Evolutionary conservation across 2,329 filamentous ascomycete genomes (phyloP).

Genomic region (Fusarium gaditjirri): DNA sequence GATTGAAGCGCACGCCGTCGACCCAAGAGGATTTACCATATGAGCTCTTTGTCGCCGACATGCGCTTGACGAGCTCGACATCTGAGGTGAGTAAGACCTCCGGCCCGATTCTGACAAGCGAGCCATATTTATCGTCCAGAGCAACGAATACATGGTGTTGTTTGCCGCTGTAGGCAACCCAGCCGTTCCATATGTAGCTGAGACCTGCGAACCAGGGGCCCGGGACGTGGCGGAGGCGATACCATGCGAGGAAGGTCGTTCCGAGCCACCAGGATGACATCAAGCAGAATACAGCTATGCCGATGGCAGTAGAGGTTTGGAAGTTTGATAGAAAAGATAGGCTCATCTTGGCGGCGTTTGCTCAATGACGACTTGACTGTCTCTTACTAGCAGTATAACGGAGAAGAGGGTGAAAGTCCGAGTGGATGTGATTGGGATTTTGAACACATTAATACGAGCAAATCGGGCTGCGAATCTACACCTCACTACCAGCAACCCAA

Average conservation of each 20-base stretch:
- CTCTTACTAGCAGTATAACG: too few species aligned
- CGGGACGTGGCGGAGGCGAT: neutral
- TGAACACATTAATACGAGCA: accelerated
- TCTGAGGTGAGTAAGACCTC: neutral
- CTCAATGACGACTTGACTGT: neutral
- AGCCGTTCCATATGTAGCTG: slow-evolving; percentile 4
- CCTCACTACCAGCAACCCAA: accelerated
- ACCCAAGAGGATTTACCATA: neutral
- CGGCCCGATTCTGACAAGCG: neutral
- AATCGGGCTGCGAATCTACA: accelerated
- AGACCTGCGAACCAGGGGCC: neutral
- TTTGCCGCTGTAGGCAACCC: neutral
- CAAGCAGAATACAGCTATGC: accelerated
- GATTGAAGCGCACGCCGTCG: neutral
- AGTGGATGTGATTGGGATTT: too few species aligned
- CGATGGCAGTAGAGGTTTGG: accelerated
- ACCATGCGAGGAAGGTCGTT: neutral
- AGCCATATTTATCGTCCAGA: neutral
- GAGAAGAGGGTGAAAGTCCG: too few species aligned
- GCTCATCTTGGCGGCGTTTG: neutral
- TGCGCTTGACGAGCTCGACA: neutral
- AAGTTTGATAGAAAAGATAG: accelerated
- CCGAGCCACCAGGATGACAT: neutral
- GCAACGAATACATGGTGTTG: neutral
- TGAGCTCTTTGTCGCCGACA: neutral